Conservation (phyloP, 257 asterid genomes). For the Solanum paucissectum region DNA sequence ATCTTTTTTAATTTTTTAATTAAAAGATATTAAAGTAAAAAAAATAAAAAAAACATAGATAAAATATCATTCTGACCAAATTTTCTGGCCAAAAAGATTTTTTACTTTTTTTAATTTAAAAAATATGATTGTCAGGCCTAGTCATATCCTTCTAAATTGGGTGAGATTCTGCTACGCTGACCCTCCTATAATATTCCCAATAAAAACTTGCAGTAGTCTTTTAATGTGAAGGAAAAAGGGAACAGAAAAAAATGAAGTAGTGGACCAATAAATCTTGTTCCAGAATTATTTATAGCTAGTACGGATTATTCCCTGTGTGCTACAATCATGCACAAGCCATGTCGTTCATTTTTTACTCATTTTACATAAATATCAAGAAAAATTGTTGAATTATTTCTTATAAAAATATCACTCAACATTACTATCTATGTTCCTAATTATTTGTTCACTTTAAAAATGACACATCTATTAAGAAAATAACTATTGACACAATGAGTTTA, state of each 20-base stretch:
- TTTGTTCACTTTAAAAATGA: rapidly evolving
- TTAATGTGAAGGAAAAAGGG: background rate
- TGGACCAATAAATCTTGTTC: background rate
- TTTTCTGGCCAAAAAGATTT: no score
- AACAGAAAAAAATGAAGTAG: background rate
- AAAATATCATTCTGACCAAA: no score
- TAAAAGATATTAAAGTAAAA: no score
- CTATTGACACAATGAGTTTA: no score
- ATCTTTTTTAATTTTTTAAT: no score
- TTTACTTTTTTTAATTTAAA: no score
- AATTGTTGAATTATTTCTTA: background rate
- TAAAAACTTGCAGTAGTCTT: background rate
- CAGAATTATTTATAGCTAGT: background rate
- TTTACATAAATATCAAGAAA: background rate
- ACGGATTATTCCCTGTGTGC: background rate
- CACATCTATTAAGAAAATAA: no score
- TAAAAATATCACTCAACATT: background rate
- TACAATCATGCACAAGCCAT: background rate
- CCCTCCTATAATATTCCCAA: background rate
- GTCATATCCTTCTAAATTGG: background rate
- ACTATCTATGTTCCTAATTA: no score
- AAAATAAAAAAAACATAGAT: no score
- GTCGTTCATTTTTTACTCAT: background rate
- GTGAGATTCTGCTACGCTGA: background rate
- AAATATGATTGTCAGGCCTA: background rate